Base-by-base conservation (phyloP, 306 rosid genomes). In the Dalbergia oliveri region DNA sequence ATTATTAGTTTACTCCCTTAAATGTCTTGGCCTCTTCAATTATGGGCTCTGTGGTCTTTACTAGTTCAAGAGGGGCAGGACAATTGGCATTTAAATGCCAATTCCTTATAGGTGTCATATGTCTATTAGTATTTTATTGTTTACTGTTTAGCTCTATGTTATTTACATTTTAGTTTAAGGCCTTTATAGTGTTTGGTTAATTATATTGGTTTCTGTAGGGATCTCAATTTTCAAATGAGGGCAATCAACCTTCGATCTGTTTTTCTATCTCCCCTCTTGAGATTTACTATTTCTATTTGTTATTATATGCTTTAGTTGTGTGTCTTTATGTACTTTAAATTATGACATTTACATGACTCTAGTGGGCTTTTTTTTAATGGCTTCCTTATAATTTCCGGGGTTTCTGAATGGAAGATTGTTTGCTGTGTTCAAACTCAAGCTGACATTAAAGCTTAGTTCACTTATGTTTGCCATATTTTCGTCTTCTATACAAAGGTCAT, bases 181-280 rank as follows among this genome's bases (percentile, higher is more conserved):
- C 19, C 34, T 14, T 4, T 37, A 15, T 67, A 47, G 3, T 75
- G 60, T 75, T 59, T 26, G 66, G 26, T 37, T 58, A 37, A 34
- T 66, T 58, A 67, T 58, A 67, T 37, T 23, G 47, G 56, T 35
- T 18, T 19, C 61, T 61, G 9, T 69, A 7, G 13, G 59, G 59
- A 71, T 60, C 75, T 49, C 31, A 75, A 75, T 69, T 60, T 82
- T 49, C 16, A 68, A 75, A 47, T 75, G 43, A 67, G 45, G 80
- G 44, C 15, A 5, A 12, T 37, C 62, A 53, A 45, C 26, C 6
- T 74, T 81, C 11, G 21, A 2, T 49, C 44, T 6, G 11, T 67
- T 62, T 33, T 31, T 62, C n/a, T 11, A 67, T 43, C 67, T 67
- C 16, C 49, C 16, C 49, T 61, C 58, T 61, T 47, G 43, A 45